Percentiles rank a stretch among this genome's conserved stretches.
Evolutionary conservation across 1,139 yeast genomes (phyloP).

Genomic region (Suhomyces bolitotheri): DNA sequence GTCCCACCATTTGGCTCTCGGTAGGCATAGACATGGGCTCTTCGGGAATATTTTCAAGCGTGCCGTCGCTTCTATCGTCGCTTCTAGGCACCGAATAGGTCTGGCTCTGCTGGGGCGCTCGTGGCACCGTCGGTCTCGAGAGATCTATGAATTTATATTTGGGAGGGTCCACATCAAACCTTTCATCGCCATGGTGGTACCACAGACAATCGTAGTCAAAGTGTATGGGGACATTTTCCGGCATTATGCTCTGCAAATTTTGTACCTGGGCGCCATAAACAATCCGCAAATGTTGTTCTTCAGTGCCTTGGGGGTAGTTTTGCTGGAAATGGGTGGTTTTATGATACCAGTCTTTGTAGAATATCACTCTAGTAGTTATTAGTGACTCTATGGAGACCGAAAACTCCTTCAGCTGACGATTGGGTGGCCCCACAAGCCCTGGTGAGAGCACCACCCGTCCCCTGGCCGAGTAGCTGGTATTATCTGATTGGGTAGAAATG

Average conservation of each 20-base stretch:
- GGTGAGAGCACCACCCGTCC: conserved; percentile 26
- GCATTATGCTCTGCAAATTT: conserved; percentile 11
- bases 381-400: conserved; percentile 19
- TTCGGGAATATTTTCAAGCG: conserved; percentile 1
- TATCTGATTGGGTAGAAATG: background rate
- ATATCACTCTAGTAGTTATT: conserved; percentile 29
- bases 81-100: conserved; percentile 1
- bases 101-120: conserved; percentile 3
- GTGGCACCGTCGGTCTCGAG: conserved; percentile 4
- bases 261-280: conserved; percentile 27
- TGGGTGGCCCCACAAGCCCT: conserved; percentile 1
- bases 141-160: conserved; percentile 10
- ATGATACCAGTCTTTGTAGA: conserved; percentile 42
- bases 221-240: conserved; percentile 20
- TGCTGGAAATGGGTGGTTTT: conserved; percentile 26
- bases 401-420: background rate
- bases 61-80: background rate
- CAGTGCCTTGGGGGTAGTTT: conserved; percentile 1
- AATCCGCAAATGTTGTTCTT: conserved; percentile 17
- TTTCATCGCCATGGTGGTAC: conserved; percentile 1
- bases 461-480: conserved; percentile 2
- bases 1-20: conserved; percentile 8
- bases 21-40: conserved; percentile 10
- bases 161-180: background rate
- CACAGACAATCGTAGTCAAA: conserved; percentile 23